Conservation (phyloP, 1,284 basidiomycete species). For the Cronartium ribicola region DNA sequence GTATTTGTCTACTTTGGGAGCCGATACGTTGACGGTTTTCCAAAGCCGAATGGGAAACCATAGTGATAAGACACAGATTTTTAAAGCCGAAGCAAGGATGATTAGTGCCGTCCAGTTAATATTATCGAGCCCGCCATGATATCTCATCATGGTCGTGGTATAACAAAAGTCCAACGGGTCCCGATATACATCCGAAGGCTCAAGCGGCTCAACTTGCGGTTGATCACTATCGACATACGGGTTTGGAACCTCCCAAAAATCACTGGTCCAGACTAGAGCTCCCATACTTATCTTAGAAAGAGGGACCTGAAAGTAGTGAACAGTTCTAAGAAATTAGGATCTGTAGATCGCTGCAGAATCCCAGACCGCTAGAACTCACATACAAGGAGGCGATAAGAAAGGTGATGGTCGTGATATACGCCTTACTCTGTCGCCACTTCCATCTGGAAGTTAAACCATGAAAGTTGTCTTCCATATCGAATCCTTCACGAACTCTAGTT, state of each 20-base stretch:
- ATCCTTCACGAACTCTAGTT: conserved; percentile 19
- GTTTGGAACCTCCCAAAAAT: conserved; percentile 54
- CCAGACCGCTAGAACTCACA: not conserved
- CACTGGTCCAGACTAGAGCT: conserved; percentile 48
- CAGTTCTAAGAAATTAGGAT: not conserved
- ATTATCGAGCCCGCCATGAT: conserved; percentile 53
- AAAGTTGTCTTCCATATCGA: conserved; percentile 10
- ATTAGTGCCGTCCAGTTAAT: conserved; percentile 68
- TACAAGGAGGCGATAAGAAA: conserved; percentile 45
- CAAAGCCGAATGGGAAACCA: conserved; percentile 68
- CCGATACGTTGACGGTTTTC: conserved; percentile 59
- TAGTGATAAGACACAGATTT: conserved; percentile 62
- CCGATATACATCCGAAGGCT: conserved; percentile 60
- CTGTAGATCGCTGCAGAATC: not conserved
- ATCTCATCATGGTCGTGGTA: conserved; percentile 64
- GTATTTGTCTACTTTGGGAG: conserved; percentile 65
- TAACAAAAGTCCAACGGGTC: conserved; percentile 72
- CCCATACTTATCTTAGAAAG: conserved; percentile 49
- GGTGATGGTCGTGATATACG: conserved; percentile 44
- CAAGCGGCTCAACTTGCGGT: conserved; percentile 57
- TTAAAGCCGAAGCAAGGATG: conserved; percentile 60
- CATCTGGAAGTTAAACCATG: conserved; percentile 11
- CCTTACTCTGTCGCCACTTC: conserved; percentile 37
- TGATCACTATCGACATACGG: conserved; percentile 62
- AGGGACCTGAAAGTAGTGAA: conserved; percentile 45